These are phyloP conservation scores for Castanea crenata DNA, from an alignment of 306 rosid species.

Conservation along the genomic window DNA sequence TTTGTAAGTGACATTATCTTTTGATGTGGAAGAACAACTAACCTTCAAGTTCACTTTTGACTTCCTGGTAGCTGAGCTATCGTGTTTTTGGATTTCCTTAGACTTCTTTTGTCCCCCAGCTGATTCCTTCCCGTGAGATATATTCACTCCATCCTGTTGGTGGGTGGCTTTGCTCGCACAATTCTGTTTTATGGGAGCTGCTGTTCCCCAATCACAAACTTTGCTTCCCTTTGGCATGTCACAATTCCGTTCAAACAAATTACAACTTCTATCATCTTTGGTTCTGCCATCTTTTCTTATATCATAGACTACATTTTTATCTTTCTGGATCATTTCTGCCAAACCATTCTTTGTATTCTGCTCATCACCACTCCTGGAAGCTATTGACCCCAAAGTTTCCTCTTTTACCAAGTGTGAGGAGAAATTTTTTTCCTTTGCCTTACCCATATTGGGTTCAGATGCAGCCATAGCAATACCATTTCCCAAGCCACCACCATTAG, in stretches of 20 bases:
- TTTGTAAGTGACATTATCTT: conserved; percentile 39
- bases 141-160: conserved; percentile 45
- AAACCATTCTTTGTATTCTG: conserved; percentile 29
- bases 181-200: not conserved
- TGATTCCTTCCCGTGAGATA: conserved; percentile 45
- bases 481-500: conserved; percentile 26
- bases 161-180: not conserved
- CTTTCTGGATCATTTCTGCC: conserved; percentile 51
- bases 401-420: conserved; percentile 30
- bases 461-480: conserved; percentile 31
- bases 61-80: conserved; percentile 33
- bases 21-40: conserved; percentile 37
- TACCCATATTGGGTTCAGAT: conserved; percentile 36
- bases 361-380: conserved; percentile 15
- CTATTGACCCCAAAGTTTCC: conserved; percentile 32
- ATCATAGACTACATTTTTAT: conserved; percentile 30
- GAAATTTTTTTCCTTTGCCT: conserved; percentile 40
- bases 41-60: conserved; percentile 46
- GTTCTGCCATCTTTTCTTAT: conserved; percentile 36
- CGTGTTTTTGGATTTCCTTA: conserved; percentile 44
- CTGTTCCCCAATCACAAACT: conserved; percentile 7
- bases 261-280: not conserved
- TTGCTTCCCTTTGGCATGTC: conserved; percentile 41
- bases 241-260: not conserved
- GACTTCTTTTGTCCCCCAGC: conserved; percentile 55